Percentiles rank a stretch among this genome's conserved stretches.
phyloP scores from a whole-genome alignment of 345 rosid species.

The Heritiera littoralis region DNA sequence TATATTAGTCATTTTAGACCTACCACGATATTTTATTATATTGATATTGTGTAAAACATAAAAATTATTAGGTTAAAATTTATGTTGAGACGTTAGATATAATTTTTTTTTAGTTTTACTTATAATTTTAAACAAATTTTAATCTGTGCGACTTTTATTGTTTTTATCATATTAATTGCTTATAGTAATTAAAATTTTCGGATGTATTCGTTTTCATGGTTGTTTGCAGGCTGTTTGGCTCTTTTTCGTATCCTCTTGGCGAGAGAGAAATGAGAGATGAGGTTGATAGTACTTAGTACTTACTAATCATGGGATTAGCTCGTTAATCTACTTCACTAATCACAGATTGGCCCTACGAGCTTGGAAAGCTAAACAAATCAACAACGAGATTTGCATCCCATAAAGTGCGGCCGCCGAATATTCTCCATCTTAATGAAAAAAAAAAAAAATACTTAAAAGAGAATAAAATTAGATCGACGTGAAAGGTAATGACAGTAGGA shows the following conservation, averaged over 20 bases:
- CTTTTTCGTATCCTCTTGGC: not conserved
- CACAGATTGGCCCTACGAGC: not conserved
- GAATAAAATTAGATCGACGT: not conserved
- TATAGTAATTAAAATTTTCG: too few species aligned
- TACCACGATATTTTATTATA: too few species aligned
- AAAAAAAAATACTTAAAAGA: not conserved
- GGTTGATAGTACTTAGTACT: not conserved
- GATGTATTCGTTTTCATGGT: not conserved
- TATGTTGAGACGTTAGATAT: too few species aligned
- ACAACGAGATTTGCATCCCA: too few species aligned
- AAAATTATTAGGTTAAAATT: too few species aligned
- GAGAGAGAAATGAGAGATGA: not conserved
- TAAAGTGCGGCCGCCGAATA: slow-evolving; percentile 50
- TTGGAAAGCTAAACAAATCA: not conserved
- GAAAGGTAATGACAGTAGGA: not conserved
- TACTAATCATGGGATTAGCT: not conserved
- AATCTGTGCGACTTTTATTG: too few species aligned
- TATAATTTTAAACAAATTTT: too few species aligned
- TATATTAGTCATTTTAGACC: not conserved
- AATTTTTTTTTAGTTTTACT: too few species aligned
- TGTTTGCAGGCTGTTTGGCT: not conserved
- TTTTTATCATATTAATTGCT: too few species aligned
- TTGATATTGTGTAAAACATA: too few species aligned
- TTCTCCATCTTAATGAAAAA: slow-evolving; percentile 20
- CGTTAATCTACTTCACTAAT: not conserved